Evolutionary conservation across 2,329 filamentous ascomycete genomes (phyloP), one percentile per base, ranked within the genome.

Genomic region (Diatrype stigma): DNA sequence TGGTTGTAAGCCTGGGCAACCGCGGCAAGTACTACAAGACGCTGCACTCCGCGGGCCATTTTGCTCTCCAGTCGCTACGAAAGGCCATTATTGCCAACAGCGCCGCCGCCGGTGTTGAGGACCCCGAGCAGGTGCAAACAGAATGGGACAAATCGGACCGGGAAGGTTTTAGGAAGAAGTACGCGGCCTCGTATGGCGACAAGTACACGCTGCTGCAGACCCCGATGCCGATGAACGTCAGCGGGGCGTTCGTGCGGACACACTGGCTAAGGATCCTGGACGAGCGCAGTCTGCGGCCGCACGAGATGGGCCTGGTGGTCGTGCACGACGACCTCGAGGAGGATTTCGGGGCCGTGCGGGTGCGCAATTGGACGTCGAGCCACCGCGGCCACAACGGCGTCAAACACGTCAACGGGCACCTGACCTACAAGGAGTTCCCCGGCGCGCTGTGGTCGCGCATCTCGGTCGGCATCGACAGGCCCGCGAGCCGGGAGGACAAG

Each of bases 261-360:
- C 86, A 55, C 58, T 60, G 58, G 3, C 63, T 12, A 48, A 60
- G 14, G 57, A 72, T 30, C 64, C 7, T 7, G 30, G 30, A 7
- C 30, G 30, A 34, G 30, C 30, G 26, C 26, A 30, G 26, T n/a
- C n/a, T n/a, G n/a, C 26, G 10, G 26, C 26, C 26, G 26, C 5
- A 10, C 5, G 26, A 30, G 6, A 30, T 73, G 14, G 73, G 72
- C 19, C 69, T 99, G 16, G 82, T 97, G 0, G 73, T 97, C 12
- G 74, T 97, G 19, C 91, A 97, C 67, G 93, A 97, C 67, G 93
- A 97, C 67, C 71, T 97, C 32, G 92, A 96, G 62, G 77, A 81
- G 40, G 73, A 79, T 2, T 64, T 91, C 2, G 91, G 91, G 0
- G 77, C 78, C 34, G 78, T 96, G 14, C 81, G 75, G 46, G 74